Evolutionary conservation across 345 rosid species (phyloP).

Genomic region (Rhodomyrtus tomentosa): DNA sequence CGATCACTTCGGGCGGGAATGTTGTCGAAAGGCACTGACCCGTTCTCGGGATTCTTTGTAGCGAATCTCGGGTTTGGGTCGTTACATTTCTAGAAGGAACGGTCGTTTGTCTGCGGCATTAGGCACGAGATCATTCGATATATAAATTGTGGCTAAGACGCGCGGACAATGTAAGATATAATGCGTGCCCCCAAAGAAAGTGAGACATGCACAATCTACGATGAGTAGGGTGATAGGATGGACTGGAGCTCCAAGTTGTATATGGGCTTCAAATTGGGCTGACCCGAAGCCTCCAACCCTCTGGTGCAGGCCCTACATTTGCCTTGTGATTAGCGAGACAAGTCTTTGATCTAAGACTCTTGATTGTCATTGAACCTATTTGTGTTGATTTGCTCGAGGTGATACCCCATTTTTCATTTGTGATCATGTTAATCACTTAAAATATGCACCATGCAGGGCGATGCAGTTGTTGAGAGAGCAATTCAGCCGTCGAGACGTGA

Average conservation of each 20-base stretch:
- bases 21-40: neutral
- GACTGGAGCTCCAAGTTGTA: neutral
- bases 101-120: neutral
- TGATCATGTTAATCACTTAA: neutral
- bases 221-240: neutral
- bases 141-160: neutral
- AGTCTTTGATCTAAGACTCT: neutral
- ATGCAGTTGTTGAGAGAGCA: neutral
- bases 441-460: neutral
- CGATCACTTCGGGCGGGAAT: neutral
- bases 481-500: neutral
- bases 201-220: neutral
- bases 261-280: neutral
- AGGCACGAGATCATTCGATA: neutral
- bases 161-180: neutral
- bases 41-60: neutral
- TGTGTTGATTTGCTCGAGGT: neutral
- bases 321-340: neutral
- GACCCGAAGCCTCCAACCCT: neutral
- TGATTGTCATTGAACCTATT: neutral
- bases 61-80: neutral
- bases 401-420: neutral
- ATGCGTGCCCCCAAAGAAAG: neutral
- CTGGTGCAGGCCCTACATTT: neutral
- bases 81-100: neutral